Evolutionary conservation across 148 eudicot species (phyloP), one percentile per base, ranked within the genome.

Genomic region (Heliamphora exappendiculata): DNA sequence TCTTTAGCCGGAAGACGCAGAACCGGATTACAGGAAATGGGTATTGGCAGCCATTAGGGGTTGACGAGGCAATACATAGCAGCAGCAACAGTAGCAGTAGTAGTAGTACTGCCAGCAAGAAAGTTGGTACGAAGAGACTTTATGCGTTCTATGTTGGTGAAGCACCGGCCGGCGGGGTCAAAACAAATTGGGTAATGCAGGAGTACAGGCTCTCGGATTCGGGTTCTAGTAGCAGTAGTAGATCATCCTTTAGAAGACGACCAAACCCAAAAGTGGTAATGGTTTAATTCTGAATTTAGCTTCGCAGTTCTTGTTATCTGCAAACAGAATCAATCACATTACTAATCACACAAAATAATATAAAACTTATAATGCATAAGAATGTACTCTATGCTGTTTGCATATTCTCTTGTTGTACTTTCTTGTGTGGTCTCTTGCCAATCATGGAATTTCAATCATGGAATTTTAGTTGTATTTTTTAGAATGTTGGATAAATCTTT

Each of bases 141-240:
- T 87, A 79, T 54, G 86, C 82, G 42, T 94, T 94, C 75, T 85
- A 85, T 71, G 2, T 87, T 0, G 93, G 93, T n/a, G 88, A 86
- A 51, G 68, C 84, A 28, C 78, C 91, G 1, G 33, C 77, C 31
- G 91, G 88, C 22, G 92, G 87, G 16, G 77, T 70, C 41, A 83
- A 88, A 79, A 90, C 98, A 7, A 90, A 81, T 69, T 94, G 98
- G 95, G 78, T 90, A 29, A 94, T 94, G 98, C 88, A 94, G 37
- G 98, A 94, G 76, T 94, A 84, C 60, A 81, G 90, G 45, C 88
- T 94, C 33, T 84, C 93, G 12, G 91, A 90, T 37, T 68, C 80
- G 31, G 72, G 65, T 39, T 80, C 87, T 10, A 67, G 31, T 36
- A 41, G 33, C 24, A 65, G 70, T 37, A 36, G 84, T 69, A 67